Base-by-base conservation (phyloP, 2,329 filamentous ascomycete genomes). In the Rutstroemia sp. region DNA sequence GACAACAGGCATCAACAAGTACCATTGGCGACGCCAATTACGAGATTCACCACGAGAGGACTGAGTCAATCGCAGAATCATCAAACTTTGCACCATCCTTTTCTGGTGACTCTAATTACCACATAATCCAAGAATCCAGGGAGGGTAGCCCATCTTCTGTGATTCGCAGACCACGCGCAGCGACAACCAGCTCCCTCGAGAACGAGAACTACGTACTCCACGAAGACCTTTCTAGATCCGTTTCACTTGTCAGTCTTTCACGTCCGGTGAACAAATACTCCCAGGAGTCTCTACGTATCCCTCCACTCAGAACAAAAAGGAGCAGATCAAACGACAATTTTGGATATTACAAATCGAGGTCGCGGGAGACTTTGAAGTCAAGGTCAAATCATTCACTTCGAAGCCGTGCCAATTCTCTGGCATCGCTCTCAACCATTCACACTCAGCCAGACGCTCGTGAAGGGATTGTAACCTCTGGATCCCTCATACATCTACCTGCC, bases 271-370 rank as follows among this genome's bases (percentile, higher is more conserved):
- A 60, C 19, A 74, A 76, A 55, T 85, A 79, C 65, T 85, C 83
- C 0, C 80, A 81, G 60, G 82, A 85, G 64, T 85, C 81, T 60
- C 71, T 86, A 30, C 65, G 80, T 12, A 79, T 85, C 14, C 73
- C 79, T 8, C 81, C 82, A 0, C 70, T 86, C 18, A 73, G 75
- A 47, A 75, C 79, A 8, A 69, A 70, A 53, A 75, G 73, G 63
- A 73, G 74, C 61, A 71, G 70, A 23, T 78, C 79, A 1, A 72
- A 72, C 47, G 79, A 83, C 48, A 73, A 71, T 21, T 71, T 79
- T 27, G 75, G 74, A 4, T 74, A 79, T 59, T 74, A 75, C 63
- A 78, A 74, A 63, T 73, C 76, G 37, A 71, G 74, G 34, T 82
- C 81, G 6, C 74, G 75, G 57, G 79, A 83, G 58, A 78, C 77